These are phyloP conservation scores for Neofusicoccum cordaticola DNA, from an alignment of 2,329 filamentous ascomycete species.

Conservation along the genomic window DNA sequence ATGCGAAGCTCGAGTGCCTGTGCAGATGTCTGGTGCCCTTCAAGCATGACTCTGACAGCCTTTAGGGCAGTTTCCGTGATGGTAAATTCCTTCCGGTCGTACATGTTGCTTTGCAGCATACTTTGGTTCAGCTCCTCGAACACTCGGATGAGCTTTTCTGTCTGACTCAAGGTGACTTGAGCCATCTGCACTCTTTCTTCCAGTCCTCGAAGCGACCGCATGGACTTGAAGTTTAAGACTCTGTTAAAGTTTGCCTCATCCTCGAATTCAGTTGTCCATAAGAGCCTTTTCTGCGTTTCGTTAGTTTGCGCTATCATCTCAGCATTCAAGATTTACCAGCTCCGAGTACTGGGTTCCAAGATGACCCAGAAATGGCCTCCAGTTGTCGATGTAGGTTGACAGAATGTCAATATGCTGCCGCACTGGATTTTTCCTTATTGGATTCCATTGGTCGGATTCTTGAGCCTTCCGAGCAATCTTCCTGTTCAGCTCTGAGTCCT, in stretches of 20 bases:
- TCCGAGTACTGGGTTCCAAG: neutral
- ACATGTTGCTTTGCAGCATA: neutral
- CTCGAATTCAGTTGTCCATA: neutral
- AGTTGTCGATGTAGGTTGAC: neutral
- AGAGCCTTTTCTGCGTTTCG: neutral
- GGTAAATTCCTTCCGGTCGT: neutral
- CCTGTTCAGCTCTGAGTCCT: neutral
- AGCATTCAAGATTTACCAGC: neutral
- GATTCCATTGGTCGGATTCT: neutral
- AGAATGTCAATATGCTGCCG: constrained; percentile 1
- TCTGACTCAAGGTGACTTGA: neutral
- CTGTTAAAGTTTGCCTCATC: neutral
- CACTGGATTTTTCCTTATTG: neutral
- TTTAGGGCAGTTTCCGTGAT: neutral
- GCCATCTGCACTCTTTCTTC: neutral
- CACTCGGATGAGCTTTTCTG: neutral
- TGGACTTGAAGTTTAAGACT: neutral
- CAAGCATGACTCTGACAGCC: neutral
- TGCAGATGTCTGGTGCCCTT: neutral
- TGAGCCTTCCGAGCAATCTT: neutral
- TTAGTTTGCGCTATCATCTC: neutral
- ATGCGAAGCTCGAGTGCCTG: neutral
- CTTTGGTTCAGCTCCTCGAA: neutral
- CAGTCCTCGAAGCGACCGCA: neutral
- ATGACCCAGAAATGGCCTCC: neutral